These are phyloP conservation scores for Debaryomyces robertsiae DNA, from an alignment of 1,139 yeast genomes.

Conservation along the genomic window DNA sequence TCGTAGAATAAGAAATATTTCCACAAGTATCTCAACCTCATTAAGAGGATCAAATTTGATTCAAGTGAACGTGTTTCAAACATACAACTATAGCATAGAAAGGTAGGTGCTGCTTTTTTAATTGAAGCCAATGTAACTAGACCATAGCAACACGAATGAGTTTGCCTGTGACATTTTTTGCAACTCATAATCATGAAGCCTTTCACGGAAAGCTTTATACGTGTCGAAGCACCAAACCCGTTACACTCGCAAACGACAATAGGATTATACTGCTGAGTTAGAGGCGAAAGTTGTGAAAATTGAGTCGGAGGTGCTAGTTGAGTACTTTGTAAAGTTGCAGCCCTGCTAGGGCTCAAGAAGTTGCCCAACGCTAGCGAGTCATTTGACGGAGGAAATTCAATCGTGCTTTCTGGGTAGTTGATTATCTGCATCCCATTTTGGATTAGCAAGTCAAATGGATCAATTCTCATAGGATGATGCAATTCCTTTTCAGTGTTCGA, in stretches of 20 bases:
- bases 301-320: constrained; percentile 8
- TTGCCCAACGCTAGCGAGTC: constrained; percentile 15
- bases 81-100: constrained; percentile 21
- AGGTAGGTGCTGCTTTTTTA: not conserved
- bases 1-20: constrained; percentile 14
- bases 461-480: constrained; percentile 10
- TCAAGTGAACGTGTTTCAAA: constrained; percentile 12
- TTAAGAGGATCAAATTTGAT: constrained; percentile 15
- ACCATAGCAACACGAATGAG: constrained; percentile 22
- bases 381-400: constrained; percentile 5
- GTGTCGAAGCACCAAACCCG: not conserved
- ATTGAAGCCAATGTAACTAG: constrained; percentile 9
- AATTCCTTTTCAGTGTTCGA: constrained; percentile 5
- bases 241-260: constrained; percentile 7
- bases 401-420: not conserved
- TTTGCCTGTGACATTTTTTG: constrained; percentile 15
- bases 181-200: constrained; percentile 13
- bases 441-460: constrained; percentile 18
- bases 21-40: constrained; percentile 24
- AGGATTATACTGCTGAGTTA: constrained; percentile 8
- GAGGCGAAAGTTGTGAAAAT: not conserved
- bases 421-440: not conserved
- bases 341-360: constrained; percentile 10
- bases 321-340: constrained; percentile 6
- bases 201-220: constrained; percentile 6